Evolutionary conservation across 805 yeast species (phyloP).

Genomic region (Metschnikowia matae): DNA sequence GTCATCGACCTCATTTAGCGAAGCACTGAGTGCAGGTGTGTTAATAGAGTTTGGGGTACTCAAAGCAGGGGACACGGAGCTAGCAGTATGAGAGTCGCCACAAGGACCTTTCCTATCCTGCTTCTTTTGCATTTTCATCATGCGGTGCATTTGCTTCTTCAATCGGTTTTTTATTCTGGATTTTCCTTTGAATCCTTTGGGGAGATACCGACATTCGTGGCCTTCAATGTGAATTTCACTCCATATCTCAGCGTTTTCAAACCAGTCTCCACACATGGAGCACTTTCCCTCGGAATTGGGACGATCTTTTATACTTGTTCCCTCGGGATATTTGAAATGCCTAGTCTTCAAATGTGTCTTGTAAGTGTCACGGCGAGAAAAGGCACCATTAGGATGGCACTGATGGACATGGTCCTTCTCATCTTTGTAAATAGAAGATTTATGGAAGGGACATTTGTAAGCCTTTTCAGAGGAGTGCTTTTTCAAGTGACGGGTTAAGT

Average conservation of each 20-base stretch:
- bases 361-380: conserved; percentile 56
- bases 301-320: conserved; percentile 46
- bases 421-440: conserved; percentile 32
- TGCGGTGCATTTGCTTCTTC: conserved; percentile 33
- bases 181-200: conserved; percentile 42
- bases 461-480: conserved; percentile 50
- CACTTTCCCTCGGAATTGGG: conserved; percentile 44
- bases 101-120: background rate
- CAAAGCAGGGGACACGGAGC: conserved; percentile 11
- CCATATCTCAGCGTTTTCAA: conserved; percentile 49
- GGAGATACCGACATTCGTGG: conserved; percentile 45
- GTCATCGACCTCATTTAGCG: conserved; percentile 15
- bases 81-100: background rate
- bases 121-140: conserved; percentile 15
- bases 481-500: conserved; percentile 52
- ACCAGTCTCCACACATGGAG: conserved; percentile 51
- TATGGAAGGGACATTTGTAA: conserved; percentile 52
- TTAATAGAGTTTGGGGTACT: conserved; percentile 18
- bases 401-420: conserved; percentile 39
- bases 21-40: conserved; percentile 15
- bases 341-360: conserved; percentile 55
- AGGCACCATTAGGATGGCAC: conserved; percentile 57
- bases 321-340: conserved; percentile 55
- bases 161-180: conserved; percentile 41
- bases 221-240: conserved; percentile 47